A percentile compares a stretch with the other conserved stretches of the same genome.
Conservation (phyloP, 2,329 filamentous ascomycete species). For the Calonectria multiphialidica region DNA sequence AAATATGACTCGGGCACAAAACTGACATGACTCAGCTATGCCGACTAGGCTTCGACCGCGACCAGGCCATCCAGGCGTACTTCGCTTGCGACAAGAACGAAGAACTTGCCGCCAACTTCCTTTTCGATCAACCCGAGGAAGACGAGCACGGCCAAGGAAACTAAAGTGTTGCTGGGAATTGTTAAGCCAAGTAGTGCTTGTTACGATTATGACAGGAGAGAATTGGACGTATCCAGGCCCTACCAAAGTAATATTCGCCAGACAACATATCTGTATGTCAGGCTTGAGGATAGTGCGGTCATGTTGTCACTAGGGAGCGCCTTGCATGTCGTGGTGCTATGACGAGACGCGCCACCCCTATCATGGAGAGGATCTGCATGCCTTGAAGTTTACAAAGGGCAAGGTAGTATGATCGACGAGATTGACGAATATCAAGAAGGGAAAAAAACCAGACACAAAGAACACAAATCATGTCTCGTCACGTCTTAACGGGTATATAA, state of each 20-base stretch:
- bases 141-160: slow-evolving; percentile 68
- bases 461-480: slow-evolving; percentile 6
- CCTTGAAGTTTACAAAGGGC: slow-evolving; percentile 30
- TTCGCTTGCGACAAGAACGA: slow-evolving; percentile 99
- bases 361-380: slow-evolving; percentile 31
- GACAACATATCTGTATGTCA: slow-evolving; percentile 31
- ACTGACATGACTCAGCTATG: slow-evolving; percentile 72
- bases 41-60: slow-evolving; percentile 91
- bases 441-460: slow-evolving; percentile 9
- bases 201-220: slow-evolving; percentile 43
- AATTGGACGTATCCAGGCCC: slow-evolving; percentile 37
- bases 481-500: slow-evolving; percentile 8
- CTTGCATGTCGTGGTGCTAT: slow-evolving; percentile 31
- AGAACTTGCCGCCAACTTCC: slow-evolving; percentile 96
- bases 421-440: slow-evolving; percentile 38
- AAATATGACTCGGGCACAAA: neutral
- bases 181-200: slow-evolving; percentile 40
- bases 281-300: slow-evolving; percentile 33
- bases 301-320: slow-evolving; percentile 27
- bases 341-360: slow-evolving; percentile 30
- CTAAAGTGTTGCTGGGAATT: slow-evolving; percentile 30
- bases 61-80: slow-evolving; percentile 96
- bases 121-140: slow-evolving; percentile 97
- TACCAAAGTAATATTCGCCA: slow-evolving; percentile 39
- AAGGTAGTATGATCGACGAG: slow-evolving; percentile 40